Base-by-base conservation (phyloP, 2,329 filamentous ascomycete species). In the Tolypocladium ovalisporum region DNA sequence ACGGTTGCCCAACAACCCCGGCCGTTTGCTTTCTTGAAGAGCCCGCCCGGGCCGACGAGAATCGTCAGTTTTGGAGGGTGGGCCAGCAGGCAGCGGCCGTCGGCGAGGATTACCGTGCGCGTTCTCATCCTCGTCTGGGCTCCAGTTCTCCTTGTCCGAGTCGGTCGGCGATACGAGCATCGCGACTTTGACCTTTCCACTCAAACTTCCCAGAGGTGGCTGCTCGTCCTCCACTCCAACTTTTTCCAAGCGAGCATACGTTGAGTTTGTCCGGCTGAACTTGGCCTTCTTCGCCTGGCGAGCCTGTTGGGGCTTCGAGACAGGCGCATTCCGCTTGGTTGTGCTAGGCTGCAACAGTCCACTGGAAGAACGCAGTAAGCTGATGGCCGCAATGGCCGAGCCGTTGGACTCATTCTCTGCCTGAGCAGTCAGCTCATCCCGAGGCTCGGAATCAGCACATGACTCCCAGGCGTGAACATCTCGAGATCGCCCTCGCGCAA, bases 111-210 rank as follows among this genome's bases (percentile, higher is more conserved):
- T 62, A 55, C 62, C 66, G 27, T 60, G 71, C 55, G 71, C 65
- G 60, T 73, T 75, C 10, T 71, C 76, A 47, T 78, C 76, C 61
- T 77, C 77, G 61, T 76, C 78, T 1, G 78, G 86, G 66, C 76
- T 82, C 81, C 90, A 95, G 68, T 97, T 97, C 75, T 97, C 93
- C 74, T 97, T 97, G 70, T 97, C 93, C 1, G 90, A 96, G 66
- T 96, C 92, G 54, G 70, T 61, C 8, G 71, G 68, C 29, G 71
- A 75, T 13, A 71, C 65, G 51, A 75, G 62, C 65, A 71, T 70
- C 6, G 70, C 70, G 19, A 74, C 66, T 59, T 76, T 77, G 54
- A 73, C 70, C 58, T 72, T 73, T 32, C 67, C 58, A 13, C 56
- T 53, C 35, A 60, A 62, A 36, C 63, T 62, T 59, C 62, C 61